phyloP scores from a whole-genome alignment of 345 rosid genomes.

The Pistacia integerrima region DNA sequence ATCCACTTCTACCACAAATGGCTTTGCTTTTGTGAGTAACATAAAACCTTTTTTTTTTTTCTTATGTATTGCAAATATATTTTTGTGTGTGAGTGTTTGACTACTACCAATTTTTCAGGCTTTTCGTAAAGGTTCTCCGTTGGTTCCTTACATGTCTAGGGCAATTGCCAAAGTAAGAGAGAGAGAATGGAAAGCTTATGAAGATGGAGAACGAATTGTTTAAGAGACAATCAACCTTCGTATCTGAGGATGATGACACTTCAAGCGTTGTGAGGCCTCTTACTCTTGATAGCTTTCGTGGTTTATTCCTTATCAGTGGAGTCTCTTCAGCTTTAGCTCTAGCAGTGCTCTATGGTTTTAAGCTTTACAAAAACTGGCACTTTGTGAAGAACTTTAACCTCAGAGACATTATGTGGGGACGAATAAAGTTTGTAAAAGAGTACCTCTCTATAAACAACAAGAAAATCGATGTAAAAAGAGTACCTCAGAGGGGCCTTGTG shows the following conservation, averaged over 20 bases:
- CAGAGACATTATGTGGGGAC: no score
- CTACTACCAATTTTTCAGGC: constrained; percentile 19
- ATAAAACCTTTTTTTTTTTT: no score
- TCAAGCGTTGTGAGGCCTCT: neutral
- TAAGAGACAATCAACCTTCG: neutral
- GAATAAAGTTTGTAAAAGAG: no score
- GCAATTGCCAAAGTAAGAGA: constrained; percentile 32
- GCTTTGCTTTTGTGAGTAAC: constrained; percentile 50
- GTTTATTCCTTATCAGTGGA: constrained; percentile 35
- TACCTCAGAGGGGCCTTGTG: no score
- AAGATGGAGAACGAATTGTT: constrained; percentile 20
- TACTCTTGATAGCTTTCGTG: constrained; percentile 20
- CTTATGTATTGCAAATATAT: no score
- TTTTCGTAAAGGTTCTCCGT: constrained; percentile 32
- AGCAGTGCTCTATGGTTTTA: neutral
- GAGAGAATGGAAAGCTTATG: constrained; percentile 18
- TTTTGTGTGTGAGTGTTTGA: no score
- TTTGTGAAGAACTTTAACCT: no score
- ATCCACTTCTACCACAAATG: constrained; percentile 26
- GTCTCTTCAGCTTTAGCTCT: constrained; percentile 25
- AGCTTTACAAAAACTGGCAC: no score
- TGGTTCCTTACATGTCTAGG: constrained; percentile 31
- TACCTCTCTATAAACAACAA: no score
- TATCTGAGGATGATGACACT: neutral
- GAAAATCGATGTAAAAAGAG: no score